Evolutionary conservation across 352 stramenopile species (phyloP), one percentile per base, ranked within the genome.

Genomic region (Pythium aphanidermatum): DNA sequence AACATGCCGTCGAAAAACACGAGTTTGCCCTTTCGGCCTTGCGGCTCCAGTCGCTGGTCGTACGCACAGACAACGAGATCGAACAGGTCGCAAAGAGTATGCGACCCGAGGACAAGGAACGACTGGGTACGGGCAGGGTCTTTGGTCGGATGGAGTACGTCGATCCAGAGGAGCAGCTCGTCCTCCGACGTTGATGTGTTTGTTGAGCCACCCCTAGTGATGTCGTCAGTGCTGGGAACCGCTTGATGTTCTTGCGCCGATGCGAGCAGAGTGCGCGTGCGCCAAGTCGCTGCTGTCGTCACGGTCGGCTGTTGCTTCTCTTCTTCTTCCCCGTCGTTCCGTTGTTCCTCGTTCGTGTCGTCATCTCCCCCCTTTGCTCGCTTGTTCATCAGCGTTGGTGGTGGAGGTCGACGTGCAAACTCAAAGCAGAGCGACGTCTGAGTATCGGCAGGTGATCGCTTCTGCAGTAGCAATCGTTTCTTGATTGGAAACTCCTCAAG

Each of bases 121-220:
- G 72, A 84, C 53, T 90, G 77, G 6, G 77, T 87, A 24, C 63
- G 65, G 1, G 67, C 51, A 10, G 74, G 70, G 23, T 86, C 70
- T 40, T 87, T 86, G 30, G 63, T 77, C 21, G 77, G 61, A 55
- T 90, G 77, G 28, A 86, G 62, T 35, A 90, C 72, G 32, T 90
- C 77, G 21, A 86, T 59, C 72, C 72, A 86, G 44, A 86, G 38
- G 32, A 90, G 51, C 14, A 76, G 60, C 46, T 89, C 76, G 33
- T 51, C n/a, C 13, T 52, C 27, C 11, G 33, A 13, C 12, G 33
- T 39, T 8, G 33, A 39, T 17, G 8, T 45, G 33, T 25, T 51
- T 52, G 28, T 39, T n/a, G n/a, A n/a, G n/a, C n/a, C n/a, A n/a
- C n/a, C n/a, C n/a, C n/a, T n/a, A n/a, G n/a, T n/a, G n/a, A n/a